Evolutionary conservation across 2,329 filamentous ascomycete genomes (phyloP).

Genomic region (Xylariaceae sp.): DNA sequence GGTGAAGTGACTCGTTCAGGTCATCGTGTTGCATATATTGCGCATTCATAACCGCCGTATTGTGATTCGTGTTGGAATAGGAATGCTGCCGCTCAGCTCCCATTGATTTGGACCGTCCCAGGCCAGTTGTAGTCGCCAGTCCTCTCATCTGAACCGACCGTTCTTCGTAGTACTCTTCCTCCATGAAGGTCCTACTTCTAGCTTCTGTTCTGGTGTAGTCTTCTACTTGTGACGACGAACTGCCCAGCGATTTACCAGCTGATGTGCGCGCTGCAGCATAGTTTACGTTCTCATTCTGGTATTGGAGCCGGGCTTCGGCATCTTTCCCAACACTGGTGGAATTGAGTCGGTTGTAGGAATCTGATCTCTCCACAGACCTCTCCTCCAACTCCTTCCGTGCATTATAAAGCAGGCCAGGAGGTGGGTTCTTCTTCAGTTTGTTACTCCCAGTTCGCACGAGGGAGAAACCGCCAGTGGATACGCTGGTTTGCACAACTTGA

Average conservation of each 20-base stretch:
- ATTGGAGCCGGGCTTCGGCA: slow-evolving; percentile 2
- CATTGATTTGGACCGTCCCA: slow-evolving; percentile 24
- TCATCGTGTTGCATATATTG: slow-evolving; percentile 16
- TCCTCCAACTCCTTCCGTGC: slow-evolving; percentile 41
- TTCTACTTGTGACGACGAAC: slow-evolving; percentile 15
- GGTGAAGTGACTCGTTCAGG: slow-evolving; percentile 10
- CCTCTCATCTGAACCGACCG: slow-evolving; percentile 23
- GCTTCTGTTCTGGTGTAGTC: slow-evolving; percentile 24
- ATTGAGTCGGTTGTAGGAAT: slow-evolving; percentile 26
- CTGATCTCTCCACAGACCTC: slow-evolving; percentile 33
- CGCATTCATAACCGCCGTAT: slow-evolving; percentile 14
- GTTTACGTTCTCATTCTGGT: slow-evolving; percentile 1
- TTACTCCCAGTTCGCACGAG: slow-evolving; percentile 49
- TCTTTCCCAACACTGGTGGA: slow-evolving; percentile 4
- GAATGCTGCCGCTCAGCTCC: slow-evolving; percentile 16
- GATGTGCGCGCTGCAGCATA: slow-evolving; percentile 2
- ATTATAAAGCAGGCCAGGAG: slow-evolving; percentile 45
- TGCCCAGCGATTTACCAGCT: slow-evolving; percentile 14
- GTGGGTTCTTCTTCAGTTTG: slow-evolving; percentile 54
- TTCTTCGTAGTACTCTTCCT: slow-evolving; percentile 23
- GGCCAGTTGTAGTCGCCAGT: slow-evolving; percentile 22
- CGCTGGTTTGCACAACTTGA: slow-evolving; percentile 17
- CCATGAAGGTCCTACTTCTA: slow-evolving; percentile 23
- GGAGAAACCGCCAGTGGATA: slow-evolving; percentile 34
- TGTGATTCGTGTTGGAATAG: slow-evolving; percentile 13